These are phyloP conservation scores for Zygosaccharomyces bailii DNA, from an alignment of 805 yeast genomes.

Conservation along the genomic window DNA sequence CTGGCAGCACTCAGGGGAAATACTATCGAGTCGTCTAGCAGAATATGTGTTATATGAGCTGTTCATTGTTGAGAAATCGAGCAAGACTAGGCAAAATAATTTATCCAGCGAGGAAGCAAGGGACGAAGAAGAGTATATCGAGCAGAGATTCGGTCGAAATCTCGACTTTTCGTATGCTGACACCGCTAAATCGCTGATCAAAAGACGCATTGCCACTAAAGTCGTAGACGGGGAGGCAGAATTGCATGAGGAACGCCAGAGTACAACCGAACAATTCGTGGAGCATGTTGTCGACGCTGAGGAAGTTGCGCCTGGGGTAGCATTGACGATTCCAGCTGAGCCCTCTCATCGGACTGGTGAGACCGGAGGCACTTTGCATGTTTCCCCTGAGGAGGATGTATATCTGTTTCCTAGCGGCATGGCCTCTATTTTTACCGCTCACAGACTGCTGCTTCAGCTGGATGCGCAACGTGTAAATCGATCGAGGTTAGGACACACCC, in stretches of 20 bases:
- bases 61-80: conserved; percentile 36
- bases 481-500: conserved; percentile 20
- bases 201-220: conserved; percentile 69
- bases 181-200: conserved; percentile 72
- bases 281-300: conserved; percentile 12
- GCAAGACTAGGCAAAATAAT: conserved; percentile 13
- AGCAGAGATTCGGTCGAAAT: conserved; percentile 87
- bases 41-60: conserved; percentile 74
- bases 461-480: conserved; percentile 36
- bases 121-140: conserved; percentile 66
- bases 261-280: conserved; percentile 6
- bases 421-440: conserved; percentile 86
- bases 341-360: conserved; percentile 21
- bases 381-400: conserved; percentile 58
- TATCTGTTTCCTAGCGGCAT: conserved; percentile 87
- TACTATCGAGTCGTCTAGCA: conserved; percentile 85
- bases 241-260: conserved; percentile 12
- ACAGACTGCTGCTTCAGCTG: conserved; percentile 47
- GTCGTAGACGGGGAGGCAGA: conserved; percentile 42
- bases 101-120: conserved; percentile 23
- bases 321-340: conserved; percentile 31
- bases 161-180: conserved; percentile 71
- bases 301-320: not conserved
- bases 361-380: conserved; percentile 11
- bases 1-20: conserved; percentile 98